phyloP scores from a whole-genome alignment of 148 eudicot species.

The Rhododendron griersonianum region DNA sequence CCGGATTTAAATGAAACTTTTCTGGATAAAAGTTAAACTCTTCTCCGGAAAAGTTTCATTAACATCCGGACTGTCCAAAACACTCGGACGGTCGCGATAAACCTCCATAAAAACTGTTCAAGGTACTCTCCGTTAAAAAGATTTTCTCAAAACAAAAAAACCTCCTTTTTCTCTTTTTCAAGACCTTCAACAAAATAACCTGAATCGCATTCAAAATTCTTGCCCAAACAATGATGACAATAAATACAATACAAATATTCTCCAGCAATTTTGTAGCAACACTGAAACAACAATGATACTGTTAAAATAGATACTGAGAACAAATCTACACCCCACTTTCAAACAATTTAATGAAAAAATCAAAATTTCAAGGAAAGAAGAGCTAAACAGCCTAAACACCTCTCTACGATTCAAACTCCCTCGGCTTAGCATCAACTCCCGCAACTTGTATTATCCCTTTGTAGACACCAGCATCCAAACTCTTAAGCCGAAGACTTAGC shows the following conservation, averaged over 20 bases:
- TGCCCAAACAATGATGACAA: not conserved
- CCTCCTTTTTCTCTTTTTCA: not conserved
- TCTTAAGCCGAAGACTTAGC: not conserved
- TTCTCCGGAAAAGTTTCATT: fast-evolving
- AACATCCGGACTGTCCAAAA: too few relatives aligned
- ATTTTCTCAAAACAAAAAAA: too few relatives aligned
- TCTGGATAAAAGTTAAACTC: too few relatives aligned
- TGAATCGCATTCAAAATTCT: too few relatives aligned
- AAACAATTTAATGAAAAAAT: not conserved
- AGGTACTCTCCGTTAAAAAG: too few relatives aligned
- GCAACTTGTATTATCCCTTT: not conserved
- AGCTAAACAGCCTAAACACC: not conserved
- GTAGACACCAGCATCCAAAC: too few relatives aligned
- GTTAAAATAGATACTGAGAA: not conserved
- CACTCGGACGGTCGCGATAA: too few relatives aligned
- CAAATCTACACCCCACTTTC: not conserved
- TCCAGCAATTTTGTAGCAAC: not conserved
- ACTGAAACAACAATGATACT: not conserved
- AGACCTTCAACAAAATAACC: not conserved
- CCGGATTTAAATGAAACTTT: too few relatives aligned
- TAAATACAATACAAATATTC: not conserved
- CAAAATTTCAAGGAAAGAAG: not conserved
- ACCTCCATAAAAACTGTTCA: too few relatives aligned
- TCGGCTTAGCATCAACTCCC: not conserved
- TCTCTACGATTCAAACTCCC: not conserved